Evolutionary conservation across 495 filamentous ascomycete genomes (phyloP).

Genomic region (Massariosphaeria phaeospora): DNA sequence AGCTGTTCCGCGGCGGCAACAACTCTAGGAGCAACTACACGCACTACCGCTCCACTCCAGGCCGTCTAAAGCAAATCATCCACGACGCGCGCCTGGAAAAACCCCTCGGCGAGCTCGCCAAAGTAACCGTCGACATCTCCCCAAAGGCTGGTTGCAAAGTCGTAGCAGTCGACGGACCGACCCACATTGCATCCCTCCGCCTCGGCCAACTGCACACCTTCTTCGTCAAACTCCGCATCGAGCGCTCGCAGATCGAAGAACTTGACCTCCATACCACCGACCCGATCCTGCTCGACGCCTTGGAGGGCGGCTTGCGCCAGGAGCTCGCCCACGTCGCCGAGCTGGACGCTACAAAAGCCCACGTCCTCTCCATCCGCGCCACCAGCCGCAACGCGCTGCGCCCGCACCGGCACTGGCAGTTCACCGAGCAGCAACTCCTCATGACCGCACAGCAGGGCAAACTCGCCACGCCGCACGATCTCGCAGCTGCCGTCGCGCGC

Average conservation of each 20-base stretch:
- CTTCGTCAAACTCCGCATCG: not conserved
- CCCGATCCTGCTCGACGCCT: not conserved
- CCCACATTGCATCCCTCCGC: not conserved
- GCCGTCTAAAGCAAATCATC: not conserved
- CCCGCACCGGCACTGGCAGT: not conserved
- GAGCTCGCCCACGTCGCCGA: not conserved
- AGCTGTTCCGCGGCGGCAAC: constrained; percentile 3
- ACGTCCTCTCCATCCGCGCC: not conserved
- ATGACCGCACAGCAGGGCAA: not conserved
- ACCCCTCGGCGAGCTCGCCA: not conserved
- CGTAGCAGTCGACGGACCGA: not conserved
- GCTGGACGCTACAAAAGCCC: not conserved
- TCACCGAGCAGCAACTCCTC: not conserved
- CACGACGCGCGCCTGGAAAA: not conserved
- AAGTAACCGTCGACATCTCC: not conserved
- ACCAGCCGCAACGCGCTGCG: not conserved
- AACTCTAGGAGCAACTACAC: not conserved
- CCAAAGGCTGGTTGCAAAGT: not conserved
- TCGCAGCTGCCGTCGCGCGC: not conserved
- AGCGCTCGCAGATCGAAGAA: not conserved
- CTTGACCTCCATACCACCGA: not conserved
- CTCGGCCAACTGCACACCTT: constrained; percentile 4
- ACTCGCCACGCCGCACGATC: not conserved
- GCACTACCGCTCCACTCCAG: constrained; percentile 1
- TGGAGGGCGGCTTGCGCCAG: not conserved